phyloP scores from a whole-genome alignment of 352 stramenopile genomes.

The Globisporangium barbulae region DNA sequence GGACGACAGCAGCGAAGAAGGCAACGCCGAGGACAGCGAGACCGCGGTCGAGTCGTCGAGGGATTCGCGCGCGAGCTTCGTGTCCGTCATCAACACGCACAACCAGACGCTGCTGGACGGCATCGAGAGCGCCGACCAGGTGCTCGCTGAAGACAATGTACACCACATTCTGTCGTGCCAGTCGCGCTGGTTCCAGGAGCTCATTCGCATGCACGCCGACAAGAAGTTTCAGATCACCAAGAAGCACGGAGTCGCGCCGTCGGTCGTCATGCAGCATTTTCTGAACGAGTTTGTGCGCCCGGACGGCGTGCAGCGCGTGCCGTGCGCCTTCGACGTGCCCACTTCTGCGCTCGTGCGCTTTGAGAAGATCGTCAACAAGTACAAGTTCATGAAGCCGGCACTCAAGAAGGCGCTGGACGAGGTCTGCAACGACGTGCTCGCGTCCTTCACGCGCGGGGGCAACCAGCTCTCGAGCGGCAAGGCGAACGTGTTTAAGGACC shows the following conservation, averaged over 20 bases:
- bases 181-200: conserved; percentile 46
- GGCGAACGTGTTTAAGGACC: conserved; percentile 41
- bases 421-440: conserved; percentile 64
- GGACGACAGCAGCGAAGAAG: conserved; percentile 16
- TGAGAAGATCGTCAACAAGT: conserved; percentile 62
- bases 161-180: conserved; percentile 60
- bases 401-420: conserved; percentile 66
- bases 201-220: conserved; percentile 45
- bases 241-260: conserved; percentile 13
- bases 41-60: background rate
- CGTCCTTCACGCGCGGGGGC: conserved; percentile 31
- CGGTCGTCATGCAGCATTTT: conserved; percentile 31
- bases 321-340: conserved; percentile 38
- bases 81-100: conserved; percentile 17
- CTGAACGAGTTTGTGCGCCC: conserved; percentile 29
- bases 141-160: conserved; percentile 59
- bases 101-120: conserved; percentile 51
- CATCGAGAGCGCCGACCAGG: conserved; percentile 40
- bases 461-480: conserved; percentile 18
- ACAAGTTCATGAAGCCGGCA: conserved; percentile 52
- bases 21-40: conserved; percentile 14
- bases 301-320: conserved; percentile 21
- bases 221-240: conserved; percentile 25
- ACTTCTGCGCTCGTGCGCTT: conserved; percentile 51
- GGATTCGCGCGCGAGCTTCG: conserved; percentile 28